A percentile compares a stretch with the other conserved stretches of the same genome.
These are phyloP conservation scores for Anthracocystis panici-leucophaei DNA, from an alignment of 1,284 basidiomycete genomes.

Conservation along the genomic window DNA sequence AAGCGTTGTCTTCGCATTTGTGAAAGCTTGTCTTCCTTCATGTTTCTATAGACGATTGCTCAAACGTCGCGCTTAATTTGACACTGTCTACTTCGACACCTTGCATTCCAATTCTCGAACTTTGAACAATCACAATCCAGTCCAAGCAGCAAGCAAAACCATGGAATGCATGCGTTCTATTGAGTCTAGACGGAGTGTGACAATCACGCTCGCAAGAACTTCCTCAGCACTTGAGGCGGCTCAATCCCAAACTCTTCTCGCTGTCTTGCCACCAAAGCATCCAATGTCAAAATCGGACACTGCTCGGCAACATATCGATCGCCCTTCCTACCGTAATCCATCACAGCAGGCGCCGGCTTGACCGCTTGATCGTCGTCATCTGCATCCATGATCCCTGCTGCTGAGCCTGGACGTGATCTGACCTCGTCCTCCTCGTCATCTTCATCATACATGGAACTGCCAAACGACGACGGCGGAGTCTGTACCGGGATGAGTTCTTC, in stretches of 20 bases:
- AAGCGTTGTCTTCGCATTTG: no score
- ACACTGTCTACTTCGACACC: conserved; percentile 10
- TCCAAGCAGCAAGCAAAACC: no score
- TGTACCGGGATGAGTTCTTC: conserved; percentile 60
- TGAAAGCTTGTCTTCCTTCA: not conserved
- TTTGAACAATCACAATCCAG: no score
- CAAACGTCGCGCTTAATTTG: not conserved
- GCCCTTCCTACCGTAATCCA: conserved; percentile 53
- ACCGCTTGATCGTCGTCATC: conserved; percentile 16
- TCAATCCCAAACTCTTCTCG: conserved; percentile 27
- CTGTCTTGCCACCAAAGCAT: conserved; percentile 30
- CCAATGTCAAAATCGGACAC: conserved; percentile 42
- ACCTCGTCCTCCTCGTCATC: conserved; percentile 47
- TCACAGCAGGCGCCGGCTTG: conserved; percentile 56
- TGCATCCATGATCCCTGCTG: conserved; percentile 14
- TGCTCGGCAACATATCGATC: conserved; percentile 45
- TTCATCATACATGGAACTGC: conserved; percentile 40
- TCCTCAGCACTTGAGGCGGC: conserved; percentile 28
- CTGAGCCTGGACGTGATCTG: conserved; percentile 49
- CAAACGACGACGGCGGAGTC: conserved; percentile 50
- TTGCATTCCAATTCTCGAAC: not conserved
- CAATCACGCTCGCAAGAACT: conserved; percentile 21
- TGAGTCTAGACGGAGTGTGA: not conserved
- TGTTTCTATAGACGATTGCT: not conserved
- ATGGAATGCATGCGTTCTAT: no score